phyloP scores from a whole-genome alignment of 805 yeast genomes.

The Clavispora carvajalis region DNA sequence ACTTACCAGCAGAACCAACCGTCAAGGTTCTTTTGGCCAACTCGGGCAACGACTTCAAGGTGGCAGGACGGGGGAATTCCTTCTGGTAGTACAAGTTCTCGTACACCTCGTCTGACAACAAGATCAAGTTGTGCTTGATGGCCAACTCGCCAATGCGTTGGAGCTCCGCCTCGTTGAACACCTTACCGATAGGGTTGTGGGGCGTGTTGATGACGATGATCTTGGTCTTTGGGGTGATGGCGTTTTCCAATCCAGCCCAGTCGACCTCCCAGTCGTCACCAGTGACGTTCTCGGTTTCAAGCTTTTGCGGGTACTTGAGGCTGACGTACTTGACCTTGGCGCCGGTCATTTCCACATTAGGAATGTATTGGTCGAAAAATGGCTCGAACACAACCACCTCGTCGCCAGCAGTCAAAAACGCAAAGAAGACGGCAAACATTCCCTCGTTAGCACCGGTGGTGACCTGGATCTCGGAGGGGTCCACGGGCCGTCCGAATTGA shows the following conservation, averaged over 20 bases:
- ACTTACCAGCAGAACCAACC: conserved; percentile 96
- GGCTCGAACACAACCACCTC: conserved; percentile 97
- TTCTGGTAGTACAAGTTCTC: conserved; percentile 76
- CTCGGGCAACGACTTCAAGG: conserved; percentile 62
- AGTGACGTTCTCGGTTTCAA: conserved; percentile 54
- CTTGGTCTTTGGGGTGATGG: conserved; percentile 73
- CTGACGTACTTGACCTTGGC: conserved; percentile 87
- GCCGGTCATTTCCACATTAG: conserved; percentile 90
- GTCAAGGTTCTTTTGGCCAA: conserved; percentile 74
- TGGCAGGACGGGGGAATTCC: conserved; percentile 76
- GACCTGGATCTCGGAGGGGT: conserved; percentile 61
- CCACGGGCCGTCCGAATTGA: conserved; percentile 52
- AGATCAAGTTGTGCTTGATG: conserved; percentile 73
- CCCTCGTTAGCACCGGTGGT: conserved; percentile 99
- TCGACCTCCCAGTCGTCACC: conserved; percentile 89
- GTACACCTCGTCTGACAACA: conserved; percentile 92
- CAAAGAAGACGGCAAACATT: conserved; percentile 77
- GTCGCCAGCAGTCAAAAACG: conserved; percentile 79
- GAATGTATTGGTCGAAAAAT: conserved; percentile 92
- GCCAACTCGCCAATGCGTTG: conserved; percentile 73
- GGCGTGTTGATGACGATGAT: conserved; percentile 89
- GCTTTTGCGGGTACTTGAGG: conserved; percentile 74
- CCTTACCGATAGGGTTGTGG: conserved; percentile 94
- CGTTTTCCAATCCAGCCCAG: conserved; percentile 66
- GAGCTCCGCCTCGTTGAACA: conserved; percentile 74